These are phyloP conservation scores for Carex parvula DNA, from an alignment of 176 grass and related monocot genomes.

Conservation along the genomic window DNA sequence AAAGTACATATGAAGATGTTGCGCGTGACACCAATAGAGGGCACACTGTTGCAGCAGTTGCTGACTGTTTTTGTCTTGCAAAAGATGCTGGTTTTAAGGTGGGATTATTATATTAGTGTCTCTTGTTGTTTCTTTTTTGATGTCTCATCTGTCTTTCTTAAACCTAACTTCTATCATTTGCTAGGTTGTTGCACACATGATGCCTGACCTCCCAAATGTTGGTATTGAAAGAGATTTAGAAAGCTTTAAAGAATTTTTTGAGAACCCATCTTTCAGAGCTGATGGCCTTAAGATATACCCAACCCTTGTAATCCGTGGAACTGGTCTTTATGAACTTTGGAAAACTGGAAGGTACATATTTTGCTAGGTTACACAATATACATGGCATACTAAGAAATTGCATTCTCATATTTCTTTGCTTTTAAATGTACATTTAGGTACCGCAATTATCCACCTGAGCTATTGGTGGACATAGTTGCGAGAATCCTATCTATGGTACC, in stretches of 20 bases:
- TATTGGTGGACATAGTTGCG: constrained; percentile 84
- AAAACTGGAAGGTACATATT: constrained; percentile 90
- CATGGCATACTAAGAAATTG: background rate
- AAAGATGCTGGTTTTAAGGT: constrained; percentile 99
- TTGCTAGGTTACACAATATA: constrained; percentile 13
- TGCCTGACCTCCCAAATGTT: constrained; percentile 97
- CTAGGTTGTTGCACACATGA: constrained; percentile 98
- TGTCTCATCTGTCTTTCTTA: background rate
- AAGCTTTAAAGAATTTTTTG: constrained; percentile 98
- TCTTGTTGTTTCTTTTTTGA: background rate
- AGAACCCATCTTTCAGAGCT: constrained; percentile 76
- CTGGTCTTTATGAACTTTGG: constrained; percentile 98
- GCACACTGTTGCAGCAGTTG: constrained; percentile 92
- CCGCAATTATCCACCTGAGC: constrained; percentile 90
- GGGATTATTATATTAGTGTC: background rate
- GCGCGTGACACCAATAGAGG: constrained; percentile 93
- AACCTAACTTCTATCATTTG: constrained; percentile 14
- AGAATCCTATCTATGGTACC: constrained; percentile 93
- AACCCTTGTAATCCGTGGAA: constrained; percentile 96
- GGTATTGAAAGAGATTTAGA: constrained; percentile 93
- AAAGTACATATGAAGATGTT: constrained; percentile 98
- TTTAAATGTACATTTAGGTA: constrained; percentile 47
- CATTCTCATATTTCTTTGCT: background rate
- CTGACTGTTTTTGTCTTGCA: constrained; percentile 96
- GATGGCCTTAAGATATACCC: constrained; percentile 99